These are phyloP conservation scores for Solioccasus polychromus DNA, from an alignment of 768 basidiomycete species.

Conservation along the genomic window DNA sequence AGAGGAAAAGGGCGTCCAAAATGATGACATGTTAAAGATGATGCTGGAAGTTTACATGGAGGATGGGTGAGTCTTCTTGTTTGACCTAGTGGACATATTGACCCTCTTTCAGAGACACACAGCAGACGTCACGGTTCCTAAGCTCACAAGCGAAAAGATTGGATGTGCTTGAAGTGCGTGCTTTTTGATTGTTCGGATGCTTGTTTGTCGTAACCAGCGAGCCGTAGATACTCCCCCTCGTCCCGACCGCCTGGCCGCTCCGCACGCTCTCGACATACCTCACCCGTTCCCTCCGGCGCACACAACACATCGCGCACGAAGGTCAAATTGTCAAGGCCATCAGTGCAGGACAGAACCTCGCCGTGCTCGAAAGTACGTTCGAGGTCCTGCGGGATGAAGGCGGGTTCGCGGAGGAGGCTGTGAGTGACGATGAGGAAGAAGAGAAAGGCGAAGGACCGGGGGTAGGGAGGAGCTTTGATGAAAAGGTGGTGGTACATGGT, in stretches of 20 bases:
- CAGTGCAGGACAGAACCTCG: conserved; percentile 75
- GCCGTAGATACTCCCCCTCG: conserved; percentile 57
- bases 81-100: neutral
- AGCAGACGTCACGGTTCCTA: conserved; percentile 65
- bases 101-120: conserved; percentile 41
- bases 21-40: conserved; percentile 60
- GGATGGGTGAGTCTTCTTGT: conserved; percentile 53
- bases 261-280: conserved; percentile 73
- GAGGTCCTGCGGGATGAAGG: conserved; percentile 58
- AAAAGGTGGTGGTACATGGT: conserved; percentile 39
- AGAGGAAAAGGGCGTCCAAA: conserved; percentile 39
- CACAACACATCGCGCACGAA: conserved; percentile 68
- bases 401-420: conserved; percentile 62
- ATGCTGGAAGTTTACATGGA: conserved; percentile 82
- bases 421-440: conserved; percentile 40
- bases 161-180: conserved; percentile 71
- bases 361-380: conserved; percentile 63
- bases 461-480: conserved; percentile 34
- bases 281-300: conserved; percentile 71
- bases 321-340: conserved; percentile 76
- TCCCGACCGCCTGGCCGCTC: conserved; percentile 79
- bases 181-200: neutral
- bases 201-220: neutral
- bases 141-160: conserved; percentile 79
- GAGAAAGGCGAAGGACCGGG: conserved; percentile 12